Percentiles rank a stretch among this genome's conserved stretches.
Evolutionary conservation across 2,329 filamentous ascomycete genomes (phyloP).

Genomic region (Gyromitra esculenta): DNA sequence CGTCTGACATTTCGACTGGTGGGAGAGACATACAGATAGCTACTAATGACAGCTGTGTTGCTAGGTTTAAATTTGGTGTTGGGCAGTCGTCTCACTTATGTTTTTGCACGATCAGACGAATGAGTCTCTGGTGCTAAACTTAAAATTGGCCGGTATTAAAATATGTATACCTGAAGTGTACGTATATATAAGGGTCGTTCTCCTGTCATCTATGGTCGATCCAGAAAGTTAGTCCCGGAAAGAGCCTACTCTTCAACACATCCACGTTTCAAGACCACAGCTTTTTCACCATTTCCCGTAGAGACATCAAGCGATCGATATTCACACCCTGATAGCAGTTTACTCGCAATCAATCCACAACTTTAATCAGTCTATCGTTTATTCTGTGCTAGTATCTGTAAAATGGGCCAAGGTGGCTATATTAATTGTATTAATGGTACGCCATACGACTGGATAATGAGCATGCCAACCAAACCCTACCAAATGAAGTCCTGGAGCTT

Average conservation of each 20-base stretch:
- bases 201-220: not conserved
- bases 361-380: not conserved
- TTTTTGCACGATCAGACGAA: too few species aligned
- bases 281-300: not conserved
- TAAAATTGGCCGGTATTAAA: not conserved
- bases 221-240: not conserved
- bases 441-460: constrained; percentile 60
- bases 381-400: not conserved
- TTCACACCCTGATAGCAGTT: not conserved
- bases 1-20: too few species aligned
- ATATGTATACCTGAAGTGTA: not conserved
- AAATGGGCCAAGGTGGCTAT: constrained; percentile 58
- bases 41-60: too few species aligned
- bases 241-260: not conserved
- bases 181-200: not conserved
- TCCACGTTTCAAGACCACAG: not conserved
- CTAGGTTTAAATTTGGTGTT: too few species aligned
- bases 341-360: not conserved
- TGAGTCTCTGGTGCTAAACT: not conserved
- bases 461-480: constrained; percentile 58
- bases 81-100: too few species aligned
- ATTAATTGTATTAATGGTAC: constrained; percentile 62
- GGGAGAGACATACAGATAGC: too few species aligned
- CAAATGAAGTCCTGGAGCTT: constrained; percentile 59
- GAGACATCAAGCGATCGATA: not conserved